Conservation (phyloP, 306 rosid genomes). For the Mimosa bimucronata region DNA sequence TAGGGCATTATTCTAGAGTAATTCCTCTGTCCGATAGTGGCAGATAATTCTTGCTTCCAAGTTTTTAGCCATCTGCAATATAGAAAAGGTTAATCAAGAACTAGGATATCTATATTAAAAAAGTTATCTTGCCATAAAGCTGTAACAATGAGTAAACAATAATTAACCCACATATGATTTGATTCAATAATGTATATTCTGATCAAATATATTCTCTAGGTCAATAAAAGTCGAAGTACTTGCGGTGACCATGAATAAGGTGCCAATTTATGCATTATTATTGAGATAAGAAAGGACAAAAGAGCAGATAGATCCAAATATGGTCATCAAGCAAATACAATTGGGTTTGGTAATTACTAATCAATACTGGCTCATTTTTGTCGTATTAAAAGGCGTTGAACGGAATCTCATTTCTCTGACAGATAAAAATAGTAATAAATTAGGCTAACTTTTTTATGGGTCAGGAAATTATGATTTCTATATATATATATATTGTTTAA, state of each 20-base stretch:
- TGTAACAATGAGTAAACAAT: slow-evolving; percentile 27
- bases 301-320: slow-evolving; percentile 48
- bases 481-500: neutral
- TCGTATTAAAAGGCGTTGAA: slow-evolving; percentile 48
- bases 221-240: slow-evolving; percentile 27
- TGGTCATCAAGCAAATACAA: slow-evolving; percentile 43
- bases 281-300: slow-evolving; percentile 46
- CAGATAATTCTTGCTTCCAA: slow-evolving; percentile 24
- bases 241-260: slow-evolving; percentile 36
- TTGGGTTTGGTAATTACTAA: slow-evolving; percentile 56
- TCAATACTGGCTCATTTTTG: slow-evolving; percentile 48
- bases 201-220: slow-evolving; percentile 27
- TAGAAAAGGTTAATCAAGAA: neutral
- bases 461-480: neutral
- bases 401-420: slow-evolving; percentile 57
- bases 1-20: slow-evolving; percentile 22
- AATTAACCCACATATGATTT: slow-evolving; percentile 3
- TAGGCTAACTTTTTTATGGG: neutral
- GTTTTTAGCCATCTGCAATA: neutral
- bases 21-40: slow-evolving; percentile 30
- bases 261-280: slow-evolving; percentile 24
- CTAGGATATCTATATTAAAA: neutral
- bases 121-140: slow-evolving; percentile 27
- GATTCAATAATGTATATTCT: neutral
- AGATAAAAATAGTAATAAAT: slow-evolving; percentile 25